Evolutionary conservation across 495 filamentous ascomycete genomes (phyloP).

Genomic region (Astrothelium subdiscretum): DNA sequence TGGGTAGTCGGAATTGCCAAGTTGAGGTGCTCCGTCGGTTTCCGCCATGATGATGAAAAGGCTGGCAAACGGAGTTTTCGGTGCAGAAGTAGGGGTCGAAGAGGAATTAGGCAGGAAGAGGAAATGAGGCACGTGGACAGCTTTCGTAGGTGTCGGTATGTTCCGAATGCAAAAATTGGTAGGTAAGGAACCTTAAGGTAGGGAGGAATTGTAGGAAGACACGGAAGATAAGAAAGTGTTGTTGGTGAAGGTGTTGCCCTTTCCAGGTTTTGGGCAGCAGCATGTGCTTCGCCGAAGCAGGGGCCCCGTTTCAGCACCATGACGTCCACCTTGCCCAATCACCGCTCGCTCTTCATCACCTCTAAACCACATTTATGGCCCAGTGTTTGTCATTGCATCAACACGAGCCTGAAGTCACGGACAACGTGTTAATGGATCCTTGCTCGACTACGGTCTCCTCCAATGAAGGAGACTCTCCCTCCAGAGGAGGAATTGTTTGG

Average conservation of each 20-base stretch:
- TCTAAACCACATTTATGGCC: background rate
- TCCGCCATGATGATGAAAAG: background rate
- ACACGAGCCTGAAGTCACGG: background rate
- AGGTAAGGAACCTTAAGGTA: no score
- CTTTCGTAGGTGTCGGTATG: background rate
- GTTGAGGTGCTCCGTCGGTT: background rate
- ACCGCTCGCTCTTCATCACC: background rate
- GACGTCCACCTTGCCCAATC: background rate
- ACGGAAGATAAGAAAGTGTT: no score
- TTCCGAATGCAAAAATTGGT: background rate
- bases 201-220: no score
- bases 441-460: no score
- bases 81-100: background rate
- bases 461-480: no score
- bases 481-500: no score
- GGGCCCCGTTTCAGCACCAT: conserved; percentile 2
- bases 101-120: background rate
- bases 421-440: no score
- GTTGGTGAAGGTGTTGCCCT: background rate
- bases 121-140: background rate
- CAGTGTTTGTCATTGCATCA: background rate
- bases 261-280: background rate
- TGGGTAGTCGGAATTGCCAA: conserved; percentile 12
- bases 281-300: conserved; percentile 2
- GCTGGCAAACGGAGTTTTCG: background rate